Percentiles rank a stretch among this genome's conserved stretches.
Evolutionary conservation across 176 grass and related monocot genomes (phyloP).

Genomic region (Pontederia paniculata): DNA sequence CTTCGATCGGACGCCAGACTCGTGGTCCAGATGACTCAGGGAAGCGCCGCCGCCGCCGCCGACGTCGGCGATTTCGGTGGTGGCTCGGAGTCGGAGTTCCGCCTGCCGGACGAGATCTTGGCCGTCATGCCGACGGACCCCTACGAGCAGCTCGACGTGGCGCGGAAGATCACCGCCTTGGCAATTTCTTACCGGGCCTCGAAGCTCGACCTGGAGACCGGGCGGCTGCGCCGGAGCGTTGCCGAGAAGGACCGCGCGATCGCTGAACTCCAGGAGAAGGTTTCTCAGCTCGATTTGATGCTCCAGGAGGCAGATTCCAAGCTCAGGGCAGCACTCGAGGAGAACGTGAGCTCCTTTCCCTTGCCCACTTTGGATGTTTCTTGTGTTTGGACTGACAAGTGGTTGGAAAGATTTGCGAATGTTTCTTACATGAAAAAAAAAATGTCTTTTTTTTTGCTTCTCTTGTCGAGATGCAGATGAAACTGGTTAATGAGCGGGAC

Average conservation of each 20-base stretch:
- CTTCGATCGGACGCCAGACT: too few species aligned
- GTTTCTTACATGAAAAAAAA: not conserved
- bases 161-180: slow-evolving; percentile 75
- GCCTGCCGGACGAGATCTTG: slow-evolving; percentile 55
- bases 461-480: slow-evolving; percentile 34
- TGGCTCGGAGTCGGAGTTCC: slow-evolving; percentile 9
- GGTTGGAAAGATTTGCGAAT: not conserved
- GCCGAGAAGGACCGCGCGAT: slow-evolving; percentile 45
- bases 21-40: slow-evolving; percentile 15
- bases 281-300: slow-evolving; percentile 50
- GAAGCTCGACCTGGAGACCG: slow-evolving; percentile 62
- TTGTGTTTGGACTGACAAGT: not conserved
- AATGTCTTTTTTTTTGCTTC: not conserved
- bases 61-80: not conserved
- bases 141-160: slow-evolving; percentile 85
- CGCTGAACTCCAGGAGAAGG: slow-evolving; percentile 56
- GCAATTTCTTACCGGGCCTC: slow-evolving; percentile 65
- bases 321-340: slow-evolving; percentile 65
- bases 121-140: slow-evolving; percentile 77
- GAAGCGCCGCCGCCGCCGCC: not conserved
- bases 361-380: too few species aligned
- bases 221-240: slow-evolving; percentile 36
- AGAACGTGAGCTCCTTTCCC: slow-evolving; percentile 48
- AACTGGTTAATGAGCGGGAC: slow-evolving; percentile 69
- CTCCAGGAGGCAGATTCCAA: slow-evolving; percentile 55